Base-by-base conservation (phyloP, 257 asterid genomes). In the Vinca minor region DNA sequence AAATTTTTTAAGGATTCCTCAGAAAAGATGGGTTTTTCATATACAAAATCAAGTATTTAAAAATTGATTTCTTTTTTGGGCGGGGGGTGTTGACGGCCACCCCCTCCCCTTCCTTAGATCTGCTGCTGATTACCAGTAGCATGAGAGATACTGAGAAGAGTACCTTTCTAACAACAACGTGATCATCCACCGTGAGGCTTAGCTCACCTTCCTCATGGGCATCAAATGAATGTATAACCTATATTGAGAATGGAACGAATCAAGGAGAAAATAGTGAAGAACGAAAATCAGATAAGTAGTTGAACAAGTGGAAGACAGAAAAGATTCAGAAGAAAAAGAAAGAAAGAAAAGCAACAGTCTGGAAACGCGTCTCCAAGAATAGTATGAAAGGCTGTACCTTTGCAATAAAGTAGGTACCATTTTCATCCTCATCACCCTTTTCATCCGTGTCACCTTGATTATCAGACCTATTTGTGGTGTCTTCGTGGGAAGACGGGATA, bases 201-300 rank as follows among this genome's bases (percentile, higher is more conserved):
- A 92, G 82, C 83, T 92, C 96, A 18, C 95, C 91, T 44, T 82
- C 94, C 42, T 90, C 84, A 77, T 87, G 91, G 59, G 96, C 95
- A 69, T 92, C 95, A 73, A 92, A 92, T 25, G 98, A 72, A 74
- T 89, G 96, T 65, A 85, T 76, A 59, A 81, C 96, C 98, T 88
- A 75, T 67, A 42, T 60, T 5, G 4, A 32, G n/a, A 65, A 69
- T n/a, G n/a, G n/a, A 71, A 44, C 25, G 56, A 45, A 63, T 49
- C 8, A 38, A 21, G 26, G 62, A 35, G 15, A 63, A 23, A 42
- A 1, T 42, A n/a, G 2, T 20, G 32, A 65, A 46, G 53, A 36
- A 18, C 13, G 55, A 64, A 20, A 15, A 50, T 65, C 15, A 31
- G 28, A 12, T 10, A 17, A 12, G 46, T 38, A n/a, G n/a, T n/a